Conservation (phyloP, 768 basidiomycete species). For the Agrocybe praecox region DNA sequence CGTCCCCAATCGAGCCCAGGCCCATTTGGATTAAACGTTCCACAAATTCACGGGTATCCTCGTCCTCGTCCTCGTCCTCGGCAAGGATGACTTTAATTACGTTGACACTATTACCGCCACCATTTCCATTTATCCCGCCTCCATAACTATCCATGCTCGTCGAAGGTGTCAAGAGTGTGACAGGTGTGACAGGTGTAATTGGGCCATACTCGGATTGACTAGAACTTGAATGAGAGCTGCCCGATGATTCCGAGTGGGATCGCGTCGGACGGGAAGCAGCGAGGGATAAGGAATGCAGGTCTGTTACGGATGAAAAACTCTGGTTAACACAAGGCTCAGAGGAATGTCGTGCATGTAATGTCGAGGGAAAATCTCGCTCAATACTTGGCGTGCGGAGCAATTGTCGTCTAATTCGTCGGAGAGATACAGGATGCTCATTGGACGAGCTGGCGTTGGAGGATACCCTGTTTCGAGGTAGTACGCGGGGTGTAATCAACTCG, state of each 20-base stretch:
- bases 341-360: constrained; percentile 13
- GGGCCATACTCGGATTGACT: constrained; percentile 13
- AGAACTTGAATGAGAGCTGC: constrained; percentile 15
- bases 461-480: constrained; percentile 12
- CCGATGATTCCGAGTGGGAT: constrained; percentile 13
- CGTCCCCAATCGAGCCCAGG: not conserved
- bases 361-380: constrained; percentile 32
- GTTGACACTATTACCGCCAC: constrained; percentile 1
- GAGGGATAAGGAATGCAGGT: not conserved
- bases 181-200: constrained; percentile 16
- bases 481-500: constrained; percentile 19
- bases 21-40: not conserved
- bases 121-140: constrained; percentile 2
- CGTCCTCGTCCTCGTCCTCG: not conserved
- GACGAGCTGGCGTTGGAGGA: constrained; percentile 7
- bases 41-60: constrained; percentile 4
- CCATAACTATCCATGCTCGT: constrained; percentile 23
- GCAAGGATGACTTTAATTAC: constrained; percentile 7
- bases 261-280: not conserved
- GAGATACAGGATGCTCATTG: constrained; percentile 16
- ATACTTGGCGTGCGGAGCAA: constrained; percentile 39
- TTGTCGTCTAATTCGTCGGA: constrained; percentile 29
- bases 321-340: constrained; percentile 14
- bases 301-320: constrained; percentile 7
- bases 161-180: constrained; percentile 21